Evolutionary conservation across 169 alveolate species (phyloP), one percentile per base, ranked within the genome.

Genomic region (Plasmodium gallinaceum): DNA sequence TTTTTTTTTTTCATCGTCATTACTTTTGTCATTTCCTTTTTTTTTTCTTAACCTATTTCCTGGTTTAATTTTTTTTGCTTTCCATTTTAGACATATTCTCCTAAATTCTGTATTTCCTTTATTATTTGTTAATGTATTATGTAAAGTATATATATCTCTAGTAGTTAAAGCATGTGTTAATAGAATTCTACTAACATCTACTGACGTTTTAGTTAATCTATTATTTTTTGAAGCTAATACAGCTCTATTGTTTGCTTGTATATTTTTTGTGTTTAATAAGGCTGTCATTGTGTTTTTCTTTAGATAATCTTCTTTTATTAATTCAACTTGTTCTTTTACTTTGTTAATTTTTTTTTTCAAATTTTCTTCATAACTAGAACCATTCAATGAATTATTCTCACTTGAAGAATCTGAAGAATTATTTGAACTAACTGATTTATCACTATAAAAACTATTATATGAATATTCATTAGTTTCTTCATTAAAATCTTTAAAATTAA

Each of bases 321-420:
- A 46, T 46, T 78, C 89, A 26, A 64, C 69, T 78, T 78, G 46
- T 51, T 78, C 89, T 78, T 78, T 78, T 69, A 78, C 75, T 64
- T 78, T 78, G 32, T 78, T 58, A n/a, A 78, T 43, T 4, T 78
- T 73, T 22, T 39, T 65, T 22, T 78, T 37, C 16, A n/a, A n/a
- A 66, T 22, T 42, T 46, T 78, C 89, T 14, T 78, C 89, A 7
- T 69, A 64, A 39, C 71, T 78, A 45, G 80, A 68, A 32, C 60
- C 64, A 14, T 43, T 64, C 39, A 69, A 78, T 54, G 64, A 78
- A 24, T 78, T 32, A 45, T 64, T 76, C 7, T 20, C 76, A 51
- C 68, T 64, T 22, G 89, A 43, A 8, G 73, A 52, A 7, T 24
- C n/a, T 39, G 51, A 16, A 57, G 89, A 24, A n/a, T 70, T 8